phyloP scores from a whole-genome alignment of 2,329 filamentous ascomycete genomes.

The Davidsoniella virescens region DNA sequence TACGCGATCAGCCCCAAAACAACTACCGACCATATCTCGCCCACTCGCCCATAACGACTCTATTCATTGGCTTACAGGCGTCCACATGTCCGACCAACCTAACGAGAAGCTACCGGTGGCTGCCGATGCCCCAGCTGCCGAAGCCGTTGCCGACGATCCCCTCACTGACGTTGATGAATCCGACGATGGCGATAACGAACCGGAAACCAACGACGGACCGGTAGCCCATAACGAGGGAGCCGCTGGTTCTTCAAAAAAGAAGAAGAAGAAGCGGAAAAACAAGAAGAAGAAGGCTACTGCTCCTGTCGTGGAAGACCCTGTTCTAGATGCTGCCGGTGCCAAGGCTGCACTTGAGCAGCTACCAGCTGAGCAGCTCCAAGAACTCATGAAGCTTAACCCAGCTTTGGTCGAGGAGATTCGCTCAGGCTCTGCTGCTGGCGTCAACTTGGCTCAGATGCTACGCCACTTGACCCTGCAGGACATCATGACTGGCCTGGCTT shows the following conservation, averaged over 20 bases:
- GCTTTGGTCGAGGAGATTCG: conserved; percentile 45
- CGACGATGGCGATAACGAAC: conserved; percentile 21
- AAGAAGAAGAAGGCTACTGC: conserved; percentile 49
- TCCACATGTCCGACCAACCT: conserved; percentile 8
- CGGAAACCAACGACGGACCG: conserved; percentile 24
- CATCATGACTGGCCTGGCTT: conserved; percentile 57
- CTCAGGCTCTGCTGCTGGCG: conserved; percentile 22
- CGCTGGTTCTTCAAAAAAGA: conserved; percentile 17
- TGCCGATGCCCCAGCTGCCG: conserved; percentile 25
- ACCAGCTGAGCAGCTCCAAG: conserved; percentile 40
- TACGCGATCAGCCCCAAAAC: background rate
- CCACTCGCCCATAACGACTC: no score
- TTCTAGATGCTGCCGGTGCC: conserved; percentile 23
- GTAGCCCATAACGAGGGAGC: conserved; percentile 22
- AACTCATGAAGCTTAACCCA: conserved; percentile 58
- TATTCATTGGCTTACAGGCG: background rate
- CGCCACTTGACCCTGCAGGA: conserved; percentile 52
- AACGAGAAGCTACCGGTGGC: conserved; percentile 3
- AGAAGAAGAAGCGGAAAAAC: conserved; percentile 45
- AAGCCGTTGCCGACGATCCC: conserved; percentile 18
- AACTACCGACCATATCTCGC: background rate
- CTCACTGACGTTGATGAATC: conserved; percentile 22
- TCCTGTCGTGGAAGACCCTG: conserved; percentile 27
- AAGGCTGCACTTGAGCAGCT: conserved; percentile 38
- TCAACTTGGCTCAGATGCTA: conserved; percentile 34